These are phyloP conservation scores for Cadophora malorum DNA, from an alignment of 2,329 filamentous ascomycete genomes.

Conservation along the genomic window DNA sequence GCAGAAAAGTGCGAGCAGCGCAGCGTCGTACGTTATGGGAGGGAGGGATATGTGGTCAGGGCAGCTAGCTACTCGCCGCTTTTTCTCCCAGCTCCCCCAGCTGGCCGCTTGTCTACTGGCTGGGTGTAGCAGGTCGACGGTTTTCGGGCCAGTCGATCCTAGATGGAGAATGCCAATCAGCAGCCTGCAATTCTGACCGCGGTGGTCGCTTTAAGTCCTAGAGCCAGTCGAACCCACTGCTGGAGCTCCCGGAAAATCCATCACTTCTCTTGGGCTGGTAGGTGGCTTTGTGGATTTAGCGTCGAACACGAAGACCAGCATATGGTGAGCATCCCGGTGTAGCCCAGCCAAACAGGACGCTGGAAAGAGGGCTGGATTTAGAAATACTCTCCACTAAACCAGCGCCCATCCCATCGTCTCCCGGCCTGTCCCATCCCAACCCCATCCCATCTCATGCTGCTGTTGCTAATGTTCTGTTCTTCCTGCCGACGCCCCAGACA, in stretches of 20 bases:
- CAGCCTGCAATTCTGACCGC: conserved; percentile 10
- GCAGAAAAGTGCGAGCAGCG: background rate
- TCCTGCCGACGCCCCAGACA: conserved; percentile 9
- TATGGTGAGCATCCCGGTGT: conserved; percentile 19
- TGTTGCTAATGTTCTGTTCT: conserved; percentile 15
- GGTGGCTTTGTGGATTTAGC: conserved; percentile 24
- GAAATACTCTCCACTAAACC: conserved; percentile 18
- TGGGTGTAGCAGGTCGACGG: background rate
- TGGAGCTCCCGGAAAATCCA: conserved; percentile 16
- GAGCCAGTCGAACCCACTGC: background rate
- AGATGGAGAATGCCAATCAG: conserved; percentile 6
- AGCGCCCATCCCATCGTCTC: background rate
- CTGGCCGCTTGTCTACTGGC: background rate
- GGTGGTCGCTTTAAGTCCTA: conserved; percentile 2
- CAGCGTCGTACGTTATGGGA: no score
- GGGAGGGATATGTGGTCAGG: no score
- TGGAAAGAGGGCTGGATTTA: conserved; percentile 27
- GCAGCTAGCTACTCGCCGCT: conserved; percentile 4
- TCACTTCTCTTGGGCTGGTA: conserved; percentile 13
- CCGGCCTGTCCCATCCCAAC: conserved; percentile 20
- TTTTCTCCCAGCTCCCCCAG: background rate
- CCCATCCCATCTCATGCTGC: conserved; percentile 40
- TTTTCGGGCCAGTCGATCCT: conserved; percentile 4
- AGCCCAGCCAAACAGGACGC: conserved; percentile 21
- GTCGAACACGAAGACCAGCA: conserved; percentile 34